Percentiles rank a stretch among this genome's conserved stretches.
Conservation (phyloP, 108 stramenopile genomes). For the Nitzschia sp. region DNA sequence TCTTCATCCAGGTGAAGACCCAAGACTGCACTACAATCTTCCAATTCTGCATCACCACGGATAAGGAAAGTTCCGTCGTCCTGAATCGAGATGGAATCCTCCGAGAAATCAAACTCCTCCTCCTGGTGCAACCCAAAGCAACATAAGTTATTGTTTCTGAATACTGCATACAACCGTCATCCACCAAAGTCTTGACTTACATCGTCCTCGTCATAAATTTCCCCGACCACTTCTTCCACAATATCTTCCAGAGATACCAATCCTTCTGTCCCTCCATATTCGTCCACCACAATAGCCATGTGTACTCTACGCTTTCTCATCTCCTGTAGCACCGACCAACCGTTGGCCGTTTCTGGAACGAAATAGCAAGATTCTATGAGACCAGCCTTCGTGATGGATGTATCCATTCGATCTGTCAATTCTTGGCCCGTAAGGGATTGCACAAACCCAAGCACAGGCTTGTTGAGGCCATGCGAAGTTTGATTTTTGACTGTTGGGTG, state of each 20-base stretch:
- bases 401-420: conserved; percentile 80
- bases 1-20: conserved; percentile 80
- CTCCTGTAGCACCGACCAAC: conserved; percentile 95
- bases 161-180: not conserved
- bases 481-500: conserved; percentile 17
- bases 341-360: conserved; percentile 95
- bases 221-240: conserved; percentile 93
- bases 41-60: conserved; percentile 92
- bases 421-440: conserved; percentile 75
- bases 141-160: not conserved
- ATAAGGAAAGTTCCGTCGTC: conserved; percentile 88
- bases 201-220: conserved; percentile 90
- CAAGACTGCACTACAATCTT: conserved; percentile 89
- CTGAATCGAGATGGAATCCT: conserved; percentile 84
- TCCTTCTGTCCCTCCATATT: conserved; percentile 97
- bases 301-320: conserved; percentile 93
- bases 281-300: conserved; percentile 97
- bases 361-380: conserved; percentile 94
- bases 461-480: conserved; percentile 9
- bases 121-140: conserved; percentile 37
- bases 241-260: conserved; percentile 95
- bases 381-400: conserved; percentile 74
- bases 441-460: conserved; percentile 40
- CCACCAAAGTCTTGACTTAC: conserved; percentile 1
- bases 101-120: conserved; percentile 84